Conservation (phyloP, 306 rosid genomes). For the Pterocarpus santalinus region DNA sequence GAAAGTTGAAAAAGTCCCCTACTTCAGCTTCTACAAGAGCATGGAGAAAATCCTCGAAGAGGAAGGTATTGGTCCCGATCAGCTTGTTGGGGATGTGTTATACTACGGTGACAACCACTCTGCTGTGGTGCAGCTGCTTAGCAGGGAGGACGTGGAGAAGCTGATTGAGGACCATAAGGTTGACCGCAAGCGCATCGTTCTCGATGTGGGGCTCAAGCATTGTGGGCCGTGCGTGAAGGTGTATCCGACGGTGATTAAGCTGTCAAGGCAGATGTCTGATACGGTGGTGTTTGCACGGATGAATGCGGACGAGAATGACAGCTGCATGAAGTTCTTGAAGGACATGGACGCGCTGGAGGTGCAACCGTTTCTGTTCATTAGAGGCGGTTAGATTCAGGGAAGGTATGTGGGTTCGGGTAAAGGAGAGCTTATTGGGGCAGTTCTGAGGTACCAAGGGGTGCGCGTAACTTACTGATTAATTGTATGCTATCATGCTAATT, state of each 20-base stretch:
- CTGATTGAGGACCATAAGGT: constrained; percentile 67
- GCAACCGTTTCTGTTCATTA: constrained; percentile 84
- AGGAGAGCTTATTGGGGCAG: constrained; percentile 91
- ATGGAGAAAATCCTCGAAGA: constrained; percentile 91
- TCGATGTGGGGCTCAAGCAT: constrained; percentile 89
- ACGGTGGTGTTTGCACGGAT: constrained; percentile 83
- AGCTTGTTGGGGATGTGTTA: constrained; percentile 77
- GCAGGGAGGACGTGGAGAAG: constrained; percentile 78
- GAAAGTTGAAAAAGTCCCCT: constrained; percentile 77
- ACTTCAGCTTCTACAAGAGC: constrained; percentile 91
- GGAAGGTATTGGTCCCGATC: constrained; percentile 82
- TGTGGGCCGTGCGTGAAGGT: constrained; percentile 99
- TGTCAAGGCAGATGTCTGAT: constrained; percentile 76
- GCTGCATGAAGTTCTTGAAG: constrained; percentile 86
- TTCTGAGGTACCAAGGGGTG: constrained; percentile 94
- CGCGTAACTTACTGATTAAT: constrained; percentile 68
- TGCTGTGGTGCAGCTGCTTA: constrained; percentile 74
- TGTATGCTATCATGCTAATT: no score
- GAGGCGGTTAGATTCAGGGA: constrained; percentile 81
- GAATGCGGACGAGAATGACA: constrained; percentile 92
- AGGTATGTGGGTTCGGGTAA: constrained; percentile 96
- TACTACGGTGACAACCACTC: constrained; percentile 95
- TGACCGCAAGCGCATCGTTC: constrained; percentile 79
- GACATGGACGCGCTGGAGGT: constrained; percentile 87
- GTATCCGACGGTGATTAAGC: constrained; percentile 86